Evolutionary conservation across 371 early-diverging fungal genomes (phyloP), one percentile per base, ranked within the genome.

Genomic region (Apophysomyces elegans): DNA sequence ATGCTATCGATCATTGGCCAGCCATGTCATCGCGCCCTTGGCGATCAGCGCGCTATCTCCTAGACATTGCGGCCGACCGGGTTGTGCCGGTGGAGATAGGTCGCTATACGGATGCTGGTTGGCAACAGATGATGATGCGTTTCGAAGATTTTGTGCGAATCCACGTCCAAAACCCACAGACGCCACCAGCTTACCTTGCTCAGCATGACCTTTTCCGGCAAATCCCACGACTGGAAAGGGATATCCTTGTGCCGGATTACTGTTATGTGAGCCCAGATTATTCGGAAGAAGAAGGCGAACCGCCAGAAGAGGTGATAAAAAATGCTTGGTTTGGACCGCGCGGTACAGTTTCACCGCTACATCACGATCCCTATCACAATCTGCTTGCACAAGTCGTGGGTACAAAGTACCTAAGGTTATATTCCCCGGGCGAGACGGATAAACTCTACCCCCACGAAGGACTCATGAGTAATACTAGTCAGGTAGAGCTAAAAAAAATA

Each of bases 311-410:
- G 9, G 85, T 90, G 14, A 71, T 86, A 32, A 75, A 89, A 47
- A 90, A 95, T 70, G 91, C 90, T 1, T 97, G 98, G 98, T 85
- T 97, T 68, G 98, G 98, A 0, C 96, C 96, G 0, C 62, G 68
- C 18, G 89, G 89, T 0, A 96, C 98, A 0, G 81, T 94, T 0
- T 93, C 96, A 5, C 96, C 98, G 1, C 74, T 95, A 59, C 98
- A 97, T 67, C 88, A 86, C 38, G 98, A 97, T 68, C 90, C 90
- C 0, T 86, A 89, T 60, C 86, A 93, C 67, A 97, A 97, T 69
- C 65, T 96, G 46, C 84, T 95, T 64, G 93, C 90, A 1, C 96
- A 96, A 75, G 92, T 94, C 7, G 93, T 93, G 7, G 98, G 98
- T 0, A 67, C 73, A 57, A 97, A 97, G 64, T 91, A 93, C 56